Evolutionary conservation across 1,284 basidiomycete species (phyloP), one percentile per base, ranked within the genome.

Genomic region (Fomitopsis schrenkii): DNA sequence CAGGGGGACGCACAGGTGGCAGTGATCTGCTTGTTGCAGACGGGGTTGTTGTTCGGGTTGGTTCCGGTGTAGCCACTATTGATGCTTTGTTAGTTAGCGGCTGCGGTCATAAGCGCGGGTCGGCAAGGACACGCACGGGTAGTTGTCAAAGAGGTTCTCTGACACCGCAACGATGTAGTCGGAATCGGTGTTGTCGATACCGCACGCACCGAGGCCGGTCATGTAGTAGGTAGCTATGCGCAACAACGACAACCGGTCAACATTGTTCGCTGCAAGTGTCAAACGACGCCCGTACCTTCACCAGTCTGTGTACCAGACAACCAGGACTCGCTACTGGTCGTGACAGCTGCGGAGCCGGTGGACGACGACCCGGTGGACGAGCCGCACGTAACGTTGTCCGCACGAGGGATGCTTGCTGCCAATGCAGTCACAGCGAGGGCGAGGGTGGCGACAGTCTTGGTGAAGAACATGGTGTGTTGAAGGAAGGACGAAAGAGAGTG

Each of bases 181-280:
- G 2, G 44, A 60, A 68, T 85, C 80, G 0, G 40, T 74, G 76
- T 86, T 89, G 58, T 75, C 79, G 65, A 81, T 78, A 52, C 90
- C 90, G 70, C 90, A 92, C 8, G 90, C 83, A 58, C 87, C 88
- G 40, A 91, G 80, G 59, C 88, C 90, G 59, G 83, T 74, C 0
- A 64, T 66, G 65, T 85, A 91, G 70, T 68, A 89, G n/a, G 87
- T 89, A 54, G 77, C 82, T 83, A 57, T 33, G 19, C 62, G 35
- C 33, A 44, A 15, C 26, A 64, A 3, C 8, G 17, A 14, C 35
- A 10, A 26, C 28, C 30, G 33, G 52, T 38, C 35, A 38, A 5
- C 10, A 10, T 5, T 38, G 36, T 19, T n/a, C 36, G 28, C 12
- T 1, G 28, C 36, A 38, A 14, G 17, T 10, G 6, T 40, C 22